Evolutionary conservation across 345 rosid species (phyloP).

Genomic region (Physaria fendleri): DNA sequence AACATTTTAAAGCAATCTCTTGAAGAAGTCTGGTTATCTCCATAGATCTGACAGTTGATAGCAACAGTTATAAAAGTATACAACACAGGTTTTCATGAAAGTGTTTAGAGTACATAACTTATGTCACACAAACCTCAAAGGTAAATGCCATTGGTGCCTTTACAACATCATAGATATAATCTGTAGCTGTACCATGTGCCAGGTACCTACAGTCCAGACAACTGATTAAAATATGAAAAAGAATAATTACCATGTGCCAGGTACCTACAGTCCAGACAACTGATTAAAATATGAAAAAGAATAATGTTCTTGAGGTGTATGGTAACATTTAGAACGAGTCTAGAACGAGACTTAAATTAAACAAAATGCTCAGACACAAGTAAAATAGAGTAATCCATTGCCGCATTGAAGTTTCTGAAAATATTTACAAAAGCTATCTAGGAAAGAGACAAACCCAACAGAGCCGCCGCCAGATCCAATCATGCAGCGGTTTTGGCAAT

Average conservation of each 20-base stretch:
- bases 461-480: slow-evolving; percentile 96
- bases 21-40: slow-evolving; percentile 53
- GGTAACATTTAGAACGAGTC: neutral
- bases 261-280: slow-evolving; percentile 47
- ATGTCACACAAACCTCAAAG: slow-evolving; percentile 71
- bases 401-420: neutral
- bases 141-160: slow-evolving; percentile 95
- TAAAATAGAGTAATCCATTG: neutral
- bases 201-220: slow-evolving; percentile 54
- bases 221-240: neutral
- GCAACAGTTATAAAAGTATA: neutral
- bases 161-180: slow-evolving; percentile 78
- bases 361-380: neutral
- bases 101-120: neutral
- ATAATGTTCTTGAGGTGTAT: neutral
- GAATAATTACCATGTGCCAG: slow-evolving; percentile 97
- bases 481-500: slow-evolving; percentile 80
- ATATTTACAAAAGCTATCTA: neutral
- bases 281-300: neutral
- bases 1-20: slow-evolving; percentile 95
- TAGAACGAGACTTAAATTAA: neutral
- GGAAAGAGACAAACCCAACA: slow-evolving; percentile 65
- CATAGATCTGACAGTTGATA: slow-evolving; percentile 60
- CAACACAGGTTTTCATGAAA: neutral
- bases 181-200: slow-evolving; percentile 98